Evolutionary conservation across 306 rosid genomes (phyloP), one percentile per base, ranked within the genome.

Genomic region (Vicia sativa): DNA sequence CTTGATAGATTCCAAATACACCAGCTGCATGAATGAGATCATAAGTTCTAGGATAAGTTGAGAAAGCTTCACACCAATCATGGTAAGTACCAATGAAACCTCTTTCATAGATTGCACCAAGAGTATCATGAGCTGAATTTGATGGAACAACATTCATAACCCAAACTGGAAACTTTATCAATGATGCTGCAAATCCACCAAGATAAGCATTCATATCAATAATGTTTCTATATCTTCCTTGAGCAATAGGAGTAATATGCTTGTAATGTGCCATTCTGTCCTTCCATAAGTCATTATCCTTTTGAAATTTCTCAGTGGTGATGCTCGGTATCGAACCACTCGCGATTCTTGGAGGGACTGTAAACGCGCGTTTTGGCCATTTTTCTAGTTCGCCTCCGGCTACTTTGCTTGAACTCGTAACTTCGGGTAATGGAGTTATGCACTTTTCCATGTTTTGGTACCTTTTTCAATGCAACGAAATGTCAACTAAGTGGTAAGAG

Each of bases 11-110:
- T 76, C 85, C 72, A 73, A 95, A 86, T 5, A 95, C 82, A 46
- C 81, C 85, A 5, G 78, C 58, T 9, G 99, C 99, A 65, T 95
- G 99, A 53, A 88, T 90, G 77, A 95, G 89, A 79, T 95, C 97
- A 38, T 95, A 95, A 2, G 99, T 95, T 77, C 97, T 85, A 14
- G 99, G 99, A 69, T 90, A 90, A 1, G 97, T 90, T 9, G 99
- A 90, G 80, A 93, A 86, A 39, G 92, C 99, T 80, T 95, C 97
- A 0, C 97, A 95, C 97, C 99, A 87, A 34, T 95, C 91, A 54
- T 90, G 95, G 79, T 95, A 95, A 23, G 97, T 73, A 45, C 99
- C 99, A 14, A 90, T 95, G 16, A 95, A 48, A 4, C 99, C 99
- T 18, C 97, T 80, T 77, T 90, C 99, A 38, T 76, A 95, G n/a